A percentile compares a stretch with the other conserved stretches of the same genome.
Conservation (phyloP, 352 stramenopile species). For the Globisporangium viniferum region DNA sequence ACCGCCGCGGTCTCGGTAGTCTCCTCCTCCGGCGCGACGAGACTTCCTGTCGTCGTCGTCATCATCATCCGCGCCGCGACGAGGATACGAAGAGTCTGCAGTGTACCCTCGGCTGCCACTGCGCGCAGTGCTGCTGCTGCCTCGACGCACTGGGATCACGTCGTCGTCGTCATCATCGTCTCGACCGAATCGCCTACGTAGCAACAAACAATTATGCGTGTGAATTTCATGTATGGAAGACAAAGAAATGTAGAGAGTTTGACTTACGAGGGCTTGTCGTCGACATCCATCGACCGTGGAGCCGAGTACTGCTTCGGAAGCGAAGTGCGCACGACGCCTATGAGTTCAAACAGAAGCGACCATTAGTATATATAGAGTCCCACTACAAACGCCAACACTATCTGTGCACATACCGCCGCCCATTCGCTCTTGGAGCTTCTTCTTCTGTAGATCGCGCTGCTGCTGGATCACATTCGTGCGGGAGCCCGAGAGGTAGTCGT, state of each 20-base stretch:
- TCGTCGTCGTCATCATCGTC: conserved; percentile 68
- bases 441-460: conserved; percentile 83
- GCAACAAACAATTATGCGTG: neutral
- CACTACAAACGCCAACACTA: too few species aligned
- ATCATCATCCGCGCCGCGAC: conserved; percentile 34
- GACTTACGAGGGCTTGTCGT: conserved; percentile 79
- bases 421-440: conserved; percentile 84
- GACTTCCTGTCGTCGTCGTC: conserved; percentile 43
- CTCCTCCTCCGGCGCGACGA: conserved; percentile 18
- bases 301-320: conserved; percentile 78
- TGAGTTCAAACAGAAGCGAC: neutral
- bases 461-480: conserved; percentile 81
- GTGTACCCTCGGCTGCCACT: conserved; percentile 14
- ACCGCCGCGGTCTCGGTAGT: conserved; percentile 12
- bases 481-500: conserved; percentile 58
- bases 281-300: conserved; percentile 64
- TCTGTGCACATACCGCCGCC: conserved; percentile 44
- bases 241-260: neutral
- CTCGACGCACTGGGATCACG: conserved; percentile 23
- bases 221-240: neutral
- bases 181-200: conserved; percentile 60
- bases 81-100: conserved; percentile 23
- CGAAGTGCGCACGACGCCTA: conserved; percentile 72
- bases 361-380: neutral
- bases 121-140: conserved; percentile 20